Evolutionary conservation across 177 flowering plant genomes (phyloP).

Genomic region (Telopea speciosissima): DNA sequence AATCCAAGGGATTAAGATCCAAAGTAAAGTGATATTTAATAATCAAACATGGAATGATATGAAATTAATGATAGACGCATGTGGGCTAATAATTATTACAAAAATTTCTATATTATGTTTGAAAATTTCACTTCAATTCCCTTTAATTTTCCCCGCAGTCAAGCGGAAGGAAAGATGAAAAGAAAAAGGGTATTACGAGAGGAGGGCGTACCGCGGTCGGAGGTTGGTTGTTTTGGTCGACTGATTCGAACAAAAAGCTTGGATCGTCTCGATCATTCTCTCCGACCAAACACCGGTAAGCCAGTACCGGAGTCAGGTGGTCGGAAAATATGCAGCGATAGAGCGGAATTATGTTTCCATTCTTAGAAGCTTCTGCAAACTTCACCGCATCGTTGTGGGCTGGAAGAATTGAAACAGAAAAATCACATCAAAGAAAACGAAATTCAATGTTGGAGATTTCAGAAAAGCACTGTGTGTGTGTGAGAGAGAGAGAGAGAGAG

Average conservation of each 20-base stretch:
- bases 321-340: slow-evolving; percentile 63
- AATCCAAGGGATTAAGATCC: no score
- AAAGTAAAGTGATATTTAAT: no score
- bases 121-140: no score
- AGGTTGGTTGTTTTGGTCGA: slow-evolving; percentile 51
- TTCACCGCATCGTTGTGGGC: slow-evolving; percentile 36
- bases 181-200: no score
- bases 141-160: no score
- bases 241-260: slow-evolving; percentile 78
- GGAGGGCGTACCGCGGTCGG: slow-evolving; percentile 47
- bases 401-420: slow-evolving; percentile 9
- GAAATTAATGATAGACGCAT: no score
- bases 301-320: slow-evolving; percentile 81
- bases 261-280: slow-evolving; percentile 87
- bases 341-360: slow-evolving; percentile 68
- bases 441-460: neutral
- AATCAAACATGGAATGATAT: no score
- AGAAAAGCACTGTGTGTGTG: no score
- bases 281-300: slow-evolving; percentile 81
- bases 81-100: no score
- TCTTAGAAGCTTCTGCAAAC: slow-evolving; percentile 59
- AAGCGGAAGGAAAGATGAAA: no score
- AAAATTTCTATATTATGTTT: no score
- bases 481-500: no score
- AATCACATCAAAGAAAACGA: neutral